phyloP scores from a whole-genome alignment of 1,139 yeast genomes.

The Yamadazyma blattariae region DNA sequence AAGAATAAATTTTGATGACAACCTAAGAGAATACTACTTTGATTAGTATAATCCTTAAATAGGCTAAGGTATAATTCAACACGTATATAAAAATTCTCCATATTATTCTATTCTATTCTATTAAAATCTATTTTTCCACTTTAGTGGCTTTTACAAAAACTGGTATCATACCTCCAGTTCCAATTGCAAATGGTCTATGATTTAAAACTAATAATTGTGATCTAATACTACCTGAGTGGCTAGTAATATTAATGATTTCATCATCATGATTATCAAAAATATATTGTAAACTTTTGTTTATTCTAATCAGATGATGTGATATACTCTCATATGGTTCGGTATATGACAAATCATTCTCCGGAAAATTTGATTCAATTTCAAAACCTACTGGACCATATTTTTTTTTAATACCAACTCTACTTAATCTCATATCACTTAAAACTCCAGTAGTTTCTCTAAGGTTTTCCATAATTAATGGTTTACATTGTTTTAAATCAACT shows the following conservation, averaged over 20 bases:
- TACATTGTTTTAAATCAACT: slow-evolving; percentile 22
- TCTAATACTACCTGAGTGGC: slow-evolving; percentile 64
- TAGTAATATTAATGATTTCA: slow-evolving; percentile 47
- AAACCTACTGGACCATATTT: slow-evolving; percentile 32
- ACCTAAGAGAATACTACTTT: too few relatives aligned
- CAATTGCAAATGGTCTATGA: slow-evolving; percentile 55
- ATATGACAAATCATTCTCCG: slow-evolving; percentile 38
- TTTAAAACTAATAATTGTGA: slow-evolving; percentile 52
- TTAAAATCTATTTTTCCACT: too few relatives aligned
- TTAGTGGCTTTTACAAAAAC: slow-evolving; percentile 45
- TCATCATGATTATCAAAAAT: slow-evolving; percentile 29
- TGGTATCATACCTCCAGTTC: slow-evolving; percentile 70
- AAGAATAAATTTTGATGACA: too few relatives aligned
- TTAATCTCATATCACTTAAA: slow-evolving; percentile 42
- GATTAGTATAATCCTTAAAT: too few relatives aligned
- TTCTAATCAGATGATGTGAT: slow-evolving; percentile 38
- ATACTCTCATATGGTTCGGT: slow-evolving; percentile 39
- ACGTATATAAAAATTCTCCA: too few relatives aligned
- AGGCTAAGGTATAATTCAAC: too few relatives aligned
- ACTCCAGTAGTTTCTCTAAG: slow-evolving; percentile 44
- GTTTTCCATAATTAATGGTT: slow-evolving; percentile 38
- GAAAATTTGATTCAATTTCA: slow-evolving; percentile 36
- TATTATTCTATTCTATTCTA: too few relatives aligned
- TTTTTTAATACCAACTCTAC: slow-evolving; percentile 26
- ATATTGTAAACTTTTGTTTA: slow-evolving; percentile 34